These are phyloP conservation scores for Dalbergia cultrata DNA, from an alignment of 306 rosid genomes.

Conservation along the genomic window DNA sequence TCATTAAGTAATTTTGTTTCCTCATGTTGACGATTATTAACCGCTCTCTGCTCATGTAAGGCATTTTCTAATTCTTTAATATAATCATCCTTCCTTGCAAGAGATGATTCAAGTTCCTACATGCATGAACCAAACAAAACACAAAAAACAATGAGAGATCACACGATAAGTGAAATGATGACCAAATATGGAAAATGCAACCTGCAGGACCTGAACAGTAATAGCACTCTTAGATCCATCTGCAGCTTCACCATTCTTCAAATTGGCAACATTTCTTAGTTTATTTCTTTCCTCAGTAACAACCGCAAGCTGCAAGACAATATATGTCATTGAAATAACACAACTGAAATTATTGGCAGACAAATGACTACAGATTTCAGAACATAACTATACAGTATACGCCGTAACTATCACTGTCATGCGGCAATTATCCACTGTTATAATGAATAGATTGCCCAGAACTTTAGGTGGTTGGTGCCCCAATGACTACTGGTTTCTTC, in stretches of 20 bases:
- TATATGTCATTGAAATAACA: constrained; percentile 26
- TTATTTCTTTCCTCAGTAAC: constrained; percentile 84
- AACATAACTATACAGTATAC: constrained; percentile 26
- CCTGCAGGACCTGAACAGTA: constrained; percentile 76
- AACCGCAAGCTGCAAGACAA: constrained; percentile 73
- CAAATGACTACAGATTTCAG: constrained; percentile 17
- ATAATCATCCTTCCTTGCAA: constrained; percentile 69
- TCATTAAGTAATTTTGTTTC: constrained; percentile 80
- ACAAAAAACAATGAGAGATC: constrained; percentile 38
- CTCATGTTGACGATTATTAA: constrained; percentile 65
- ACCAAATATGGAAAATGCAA: constrained; percentile 40
- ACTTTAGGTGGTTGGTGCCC: background rate
- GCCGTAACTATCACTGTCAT: constrained; percentile 33
- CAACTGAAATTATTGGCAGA: constrained; percentile 39
- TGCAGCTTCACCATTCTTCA: constrained; percentile 60
- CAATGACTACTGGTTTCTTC: constrained; percentile 7
- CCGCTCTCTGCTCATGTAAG: constrained; percentile 67
- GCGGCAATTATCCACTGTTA: constrained; percentile 23
- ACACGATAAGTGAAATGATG: constrained; percentile 36
- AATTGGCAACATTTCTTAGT: constrained; percentile 62
- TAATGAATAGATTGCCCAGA: constrained; percentile 15
- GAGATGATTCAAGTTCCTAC: constrained; percentile 81
- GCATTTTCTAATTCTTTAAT: constrained; percentile 74
- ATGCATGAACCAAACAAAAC: constrained; percentile 50
- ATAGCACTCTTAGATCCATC: constrained; percentile 55